phyloP scores from a whole-genome alignment of 176 grass and related monocot species.

The Oryza nivara region DNA sequence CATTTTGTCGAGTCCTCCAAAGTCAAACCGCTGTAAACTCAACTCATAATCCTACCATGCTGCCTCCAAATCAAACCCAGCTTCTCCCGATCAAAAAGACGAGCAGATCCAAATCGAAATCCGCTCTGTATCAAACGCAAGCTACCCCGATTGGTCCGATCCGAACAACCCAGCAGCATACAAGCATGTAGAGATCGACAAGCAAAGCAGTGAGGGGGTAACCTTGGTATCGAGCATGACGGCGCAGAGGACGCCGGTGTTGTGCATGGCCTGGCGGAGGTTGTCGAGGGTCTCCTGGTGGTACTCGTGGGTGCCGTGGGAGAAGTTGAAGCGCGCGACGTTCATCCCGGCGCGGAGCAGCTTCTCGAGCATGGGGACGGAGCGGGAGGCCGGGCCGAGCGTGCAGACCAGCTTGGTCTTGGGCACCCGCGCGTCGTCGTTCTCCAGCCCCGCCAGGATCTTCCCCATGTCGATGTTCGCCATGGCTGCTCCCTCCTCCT shows the following conservation, averaged over 20 bases:
- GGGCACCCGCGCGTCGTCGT: slow-evolving; percentile 36
- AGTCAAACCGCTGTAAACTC: neutral
- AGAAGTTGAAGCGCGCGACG: slow-evolving; percentile 96
- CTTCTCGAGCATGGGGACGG: slow-evolving; percentile 91
- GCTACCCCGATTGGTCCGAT: neutral
- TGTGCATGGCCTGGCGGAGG: slow-evolving; percentile 81
- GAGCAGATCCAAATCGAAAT: slow-evolving; percentile 8
- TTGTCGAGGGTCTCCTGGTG: slow-evolving; percentile 89
- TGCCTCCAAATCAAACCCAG: neutral
- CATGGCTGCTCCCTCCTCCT: slow-evolving; percentile 16
- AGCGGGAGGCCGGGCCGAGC: slow-evolving; percentile 82
- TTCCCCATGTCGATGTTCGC: slow-evolving; percentile 78
- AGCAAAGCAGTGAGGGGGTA: neutral
- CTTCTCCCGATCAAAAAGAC: neutral
- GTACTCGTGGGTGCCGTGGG: slow-evolving; percentile 85
- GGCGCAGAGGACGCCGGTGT: slow-evolving; percentile 84
- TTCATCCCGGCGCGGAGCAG: slow-evolving; percentile 94
- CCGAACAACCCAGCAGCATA: neutral
- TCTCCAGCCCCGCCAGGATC: slow-evolving; percentile 60
- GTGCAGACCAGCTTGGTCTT: slow-evolving; percentile 98
- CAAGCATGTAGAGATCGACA: neutral
- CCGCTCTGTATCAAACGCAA: neutral
- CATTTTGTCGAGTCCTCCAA: neutral
- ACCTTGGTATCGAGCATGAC: slow-evolving; percentile 99
- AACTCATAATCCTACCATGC: neutral